Percentiles rank a stretch among this genome's conserved stretches.
Evolutionary conservation across 164 flowering plant genomes (phyloP).

Genomic region (Platanus orientalis): DNA sequence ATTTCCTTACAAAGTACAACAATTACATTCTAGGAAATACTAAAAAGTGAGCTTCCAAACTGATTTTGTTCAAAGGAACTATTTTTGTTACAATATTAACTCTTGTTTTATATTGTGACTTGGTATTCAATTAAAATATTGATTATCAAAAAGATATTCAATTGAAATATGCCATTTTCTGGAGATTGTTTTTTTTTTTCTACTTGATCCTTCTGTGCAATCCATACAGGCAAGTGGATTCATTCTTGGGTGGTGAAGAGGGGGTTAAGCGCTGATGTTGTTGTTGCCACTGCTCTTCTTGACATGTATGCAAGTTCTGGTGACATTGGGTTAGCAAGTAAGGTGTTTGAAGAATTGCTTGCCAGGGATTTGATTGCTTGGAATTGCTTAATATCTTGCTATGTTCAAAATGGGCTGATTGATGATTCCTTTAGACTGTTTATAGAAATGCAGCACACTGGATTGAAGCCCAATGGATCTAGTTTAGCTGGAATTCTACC

Average conservation of each 20-base stretch:
- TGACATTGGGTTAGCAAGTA: slow-evolving; percentile 1
- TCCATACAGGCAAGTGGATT: slow-evolving; percentile 7
- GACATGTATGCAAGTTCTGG: slow-evolving; percentile 15
- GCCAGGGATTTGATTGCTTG: slow-evolving; percentile 13
- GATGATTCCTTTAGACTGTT: slow-evolving; percentile 9
- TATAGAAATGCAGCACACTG: slow-evolving; percentile 7
- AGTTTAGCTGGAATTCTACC: slow-evolving; percentile 15
- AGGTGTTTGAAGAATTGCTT: slow-evolving; percentile 12
- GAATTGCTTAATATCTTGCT: slow-evolving; percentile 15
- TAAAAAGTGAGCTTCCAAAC: no score
- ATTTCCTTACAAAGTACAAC: no score
- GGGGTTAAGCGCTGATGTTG: slow-evolving; percentile 8
- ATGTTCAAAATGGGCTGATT: slow-evolving; percentile 12
- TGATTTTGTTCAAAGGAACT: background rate
- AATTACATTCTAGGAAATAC: no score
- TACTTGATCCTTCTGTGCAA: background rate
- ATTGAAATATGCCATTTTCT: background rate
- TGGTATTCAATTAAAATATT: background rate
- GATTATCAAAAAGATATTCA: no score
- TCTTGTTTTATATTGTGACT: no score
- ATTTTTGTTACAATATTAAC: no score
- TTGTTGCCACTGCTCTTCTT: slow-evolving; percentile 9
- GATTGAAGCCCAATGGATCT: slow-evolving; percentile 11
- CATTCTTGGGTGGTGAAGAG: slow-evolving; percentile 12
- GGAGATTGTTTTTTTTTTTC: no score